Percentiles rank a stretch among this genome's conserved stretches.
phyloP scores from a whole-genome alignment of 176 grass and related monocot genomes.

The Hordeum marinum region DNA sequence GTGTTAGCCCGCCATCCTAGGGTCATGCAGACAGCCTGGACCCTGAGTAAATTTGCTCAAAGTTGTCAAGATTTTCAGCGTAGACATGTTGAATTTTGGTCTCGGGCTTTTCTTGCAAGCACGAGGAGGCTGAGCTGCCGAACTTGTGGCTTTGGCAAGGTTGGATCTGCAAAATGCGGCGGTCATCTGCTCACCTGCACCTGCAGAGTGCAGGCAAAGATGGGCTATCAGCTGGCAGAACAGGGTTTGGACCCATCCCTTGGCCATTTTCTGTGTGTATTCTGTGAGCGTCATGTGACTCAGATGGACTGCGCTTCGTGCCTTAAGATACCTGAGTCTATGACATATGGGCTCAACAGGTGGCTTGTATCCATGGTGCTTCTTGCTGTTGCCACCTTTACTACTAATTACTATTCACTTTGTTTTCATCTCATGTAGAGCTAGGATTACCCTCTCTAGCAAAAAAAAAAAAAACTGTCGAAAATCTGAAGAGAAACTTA shows the following conservation, averaged over 20 bases:
- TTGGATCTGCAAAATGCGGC: conserved; percentile 31
- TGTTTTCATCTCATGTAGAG: background rate
- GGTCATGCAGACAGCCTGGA: background rate
- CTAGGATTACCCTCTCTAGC: too few species aligned
- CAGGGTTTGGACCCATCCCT: conserved; percentile 22
- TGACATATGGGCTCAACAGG: too few species aligned
- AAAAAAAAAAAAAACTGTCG: too few species aligned
- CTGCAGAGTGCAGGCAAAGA: conserved; percentile 7
- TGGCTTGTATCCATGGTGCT: background rate
- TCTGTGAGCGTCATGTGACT: background rate
- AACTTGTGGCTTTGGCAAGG: conserved; percentile 1
- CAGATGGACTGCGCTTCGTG: too few species aligned
- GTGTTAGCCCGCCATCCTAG: background rate
- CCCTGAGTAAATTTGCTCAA: background rate
- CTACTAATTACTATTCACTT: background rate
- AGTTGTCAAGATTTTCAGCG: background rate
- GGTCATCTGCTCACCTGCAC: background rate
- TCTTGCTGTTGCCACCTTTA: background rate
- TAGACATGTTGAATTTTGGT: background rate
- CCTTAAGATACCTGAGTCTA: too few species aligned
- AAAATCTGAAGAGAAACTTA: background rate
- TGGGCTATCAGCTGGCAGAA: conserved; percentile 23
- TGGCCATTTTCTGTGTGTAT: background rate
- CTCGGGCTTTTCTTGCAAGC: background rate
- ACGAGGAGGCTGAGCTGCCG: background rate